phyloP scores from a whole-genome alignment of 176 grass and related monocot species.

The Carex myosuroides region DNA sequence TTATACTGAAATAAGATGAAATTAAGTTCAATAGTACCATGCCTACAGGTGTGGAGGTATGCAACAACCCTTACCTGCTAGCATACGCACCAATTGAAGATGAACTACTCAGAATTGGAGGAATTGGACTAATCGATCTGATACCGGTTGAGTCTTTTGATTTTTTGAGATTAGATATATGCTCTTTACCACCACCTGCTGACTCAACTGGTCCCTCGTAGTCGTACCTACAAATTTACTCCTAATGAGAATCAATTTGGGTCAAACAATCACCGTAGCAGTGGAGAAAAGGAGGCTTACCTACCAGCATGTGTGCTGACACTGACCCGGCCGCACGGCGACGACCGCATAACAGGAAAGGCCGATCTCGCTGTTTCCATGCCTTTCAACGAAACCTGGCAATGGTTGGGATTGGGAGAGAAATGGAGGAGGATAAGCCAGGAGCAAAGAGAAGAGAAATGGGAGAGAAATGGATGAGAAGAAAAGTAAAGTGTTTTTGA shows the following conservation, averaged over 20 bases:
- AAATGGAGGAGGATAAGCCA: not conserved
- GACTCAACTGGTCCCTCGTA: not conserved
- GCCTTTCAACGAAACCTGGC: not conserved
- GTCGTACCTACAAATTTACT: not conserved
- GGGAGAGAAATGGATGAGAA: not conserved
- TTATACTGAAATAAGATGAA: not conserved
- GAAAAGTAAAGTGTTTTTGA: not conserved
- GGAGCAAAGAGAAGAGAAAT: not conserved
- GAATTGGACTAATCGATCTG: not conserved
- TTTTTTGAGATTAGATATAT: not conserved
- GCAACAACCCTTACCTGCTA: not conserved
- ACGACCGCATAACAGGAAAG: not conserved
- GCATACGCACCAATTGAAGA: not conserved
- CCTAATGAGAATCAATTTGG: not conserved
- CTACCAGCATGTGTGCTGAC: not conserved
- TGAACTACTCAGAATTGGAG: not conserved
- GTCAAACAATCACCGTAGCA: not conserved
- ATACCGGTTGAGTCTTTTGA: not conserved
- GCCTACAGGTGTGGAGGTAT: not conserved
- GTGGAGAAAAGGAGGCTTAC: not conserved
- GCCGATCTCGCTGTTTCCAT: constrained; percentile 3
- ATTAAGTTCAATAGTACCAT: not conserved
- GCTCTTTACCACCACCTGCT: not conserved
- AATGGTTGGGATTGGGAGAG: not conserved
- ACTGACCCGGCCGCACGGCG: not conserved